A percentile compares a stretch with the other conserved stretches of the same genome.
These are phyloP conservation scores for Neurospora sp. DNA, from an alignment of 495 filamentous ascomycete species.

Conservation along the genomic window DNA sequence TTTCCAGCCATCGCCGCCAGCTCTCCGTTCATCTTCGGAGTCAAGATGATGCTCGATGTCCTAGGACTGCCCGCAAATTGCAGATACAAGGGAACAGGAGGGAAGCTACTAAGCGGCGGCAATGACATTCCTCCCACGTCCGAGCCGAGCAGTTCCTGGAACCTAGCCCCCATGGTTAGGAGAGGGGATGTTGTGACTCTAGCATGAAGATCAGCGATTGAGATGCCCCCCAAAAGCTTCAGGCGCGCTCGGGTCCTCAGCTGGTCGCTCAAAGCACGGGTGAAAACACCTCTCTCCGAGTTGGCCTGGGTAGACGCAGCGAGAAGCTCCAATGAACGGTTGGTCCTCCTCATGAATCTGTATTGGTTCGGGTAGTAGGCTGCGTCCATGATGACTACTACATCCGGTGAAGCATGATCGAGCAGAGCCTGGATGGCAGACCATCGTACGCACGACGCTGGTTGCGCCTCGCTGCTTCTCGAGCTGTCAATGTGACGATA, in stretches of 20 bases:
- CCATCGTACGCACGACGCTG: constrained; percentile 33
- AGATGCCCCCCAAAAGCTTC: constrained; percentile 24
- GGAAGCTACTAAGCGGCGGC: not conserved
- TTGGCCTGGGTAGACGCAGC: constrained; percentile 38
- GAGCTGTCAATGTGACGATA: constrained; percentile 21
- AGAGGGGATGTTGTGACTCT: constrained; percentile 5
- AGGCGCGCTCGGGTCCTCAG: constrained; percentile 29
- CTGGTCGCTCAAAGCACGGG: constrained; percentile 30
- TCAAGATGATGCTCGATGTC: constrained; percentile 36
- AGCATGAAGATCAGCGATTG: constrained; percentile 39
- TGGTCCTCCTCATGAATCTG: not conserved
- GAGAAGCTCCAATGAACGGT: constrained; percentile 32
- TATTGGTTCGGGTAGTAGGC: constrained; percentile 32
- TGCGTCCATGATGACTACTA: constrained; percentile 41
- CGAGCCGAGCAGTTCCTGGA: constrained; percentile 8
- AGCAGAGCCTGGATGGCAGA: constrained; percentile 36
- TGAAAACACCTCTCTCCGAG: constrained; percentile 33
- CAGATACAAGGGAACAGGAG: constrained; percentile 32
- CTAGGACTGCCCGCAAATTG: constrained; percentile 33
- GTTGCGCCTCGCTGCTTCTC: constrained; percentile 21
- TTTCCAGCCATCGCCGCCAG: not conserved
- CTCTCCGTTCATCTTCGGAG: constrained; percentile 10
- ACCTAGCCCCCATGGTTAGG: constrained; percentile 17
- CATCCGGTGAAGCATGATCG: constrained; percentile 33
- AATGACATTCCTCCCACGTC: not conserved